Conservation (phyloP, 805 yeast genomes). For the Zygosaccharomyces siamensis region DNA sequence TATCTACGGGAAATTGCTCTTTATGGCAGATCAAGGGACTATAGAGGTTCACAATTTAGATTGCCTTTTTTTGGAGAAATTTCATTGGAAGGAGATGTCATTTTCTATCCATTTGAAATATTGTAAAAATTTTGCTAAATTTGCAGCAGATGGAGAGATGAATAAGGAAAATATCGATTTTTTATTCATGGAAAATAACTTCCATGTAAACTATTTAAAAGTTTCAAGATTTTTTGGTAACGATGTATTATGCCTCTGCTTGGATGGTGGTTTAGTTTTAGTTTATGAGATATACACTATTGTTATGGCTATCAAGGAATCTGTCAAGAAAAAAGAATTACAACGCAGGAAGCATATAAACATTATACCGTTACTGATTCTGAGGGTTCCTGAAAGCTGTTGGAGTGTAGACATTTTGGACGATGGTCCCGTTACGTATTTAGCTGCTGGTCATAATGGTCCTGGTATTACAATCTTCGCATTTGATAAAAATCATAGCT, state of each 20-base stretch:
- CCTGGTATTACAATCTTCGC: conserved; percentile 22
- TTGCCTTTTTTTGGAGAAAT: conserved; percentile 2
- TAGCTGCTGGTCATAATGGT: conserved; percentile 24
- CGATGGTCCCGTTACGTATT: conserved; percentile 2
- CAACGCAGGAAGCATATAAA: background rate
- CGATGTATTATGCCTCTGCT: conserved; percentile 45
- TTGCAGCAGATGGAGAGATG: conserved; percentile 1
- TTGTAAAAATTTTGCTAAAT: conserved; percentile 3
- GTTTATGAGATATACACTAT: conserved; percentile 37
- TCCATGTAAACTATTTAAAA: conserved; percentile 48
- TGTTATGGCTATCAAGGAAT: background rate
- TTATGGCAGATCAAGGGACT: conserved; percentile 9
- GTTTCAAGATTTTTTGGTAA: conserved; percentile 35
- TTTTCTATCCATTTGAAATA: background rate
- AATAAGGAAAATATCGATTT: background rate
- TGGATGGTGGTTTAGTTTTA: conserved; percentile 52
- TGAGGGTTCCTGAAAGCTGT: conserved; percentile 16
- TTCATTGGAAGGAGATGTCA: conserved; percentile 2
- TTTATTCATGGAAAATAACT: conserved; percentile 29
- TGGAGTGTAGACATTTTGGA: conserved; percentile 26
- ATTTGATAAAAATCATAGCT: background rate
- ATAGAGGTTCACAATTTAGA: conserved; percentile 14
- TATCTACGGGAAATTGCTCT: conserved; percentile 11
- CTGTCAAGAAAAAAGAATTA: background rate
- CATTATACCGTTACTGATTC: conserved; percentile 8